These are phyloP conservation scores for Cercospora canescens DNA, from an alignment of 2,329 filamentous ascomycete species.

Conservation along the genomic window DNA sequence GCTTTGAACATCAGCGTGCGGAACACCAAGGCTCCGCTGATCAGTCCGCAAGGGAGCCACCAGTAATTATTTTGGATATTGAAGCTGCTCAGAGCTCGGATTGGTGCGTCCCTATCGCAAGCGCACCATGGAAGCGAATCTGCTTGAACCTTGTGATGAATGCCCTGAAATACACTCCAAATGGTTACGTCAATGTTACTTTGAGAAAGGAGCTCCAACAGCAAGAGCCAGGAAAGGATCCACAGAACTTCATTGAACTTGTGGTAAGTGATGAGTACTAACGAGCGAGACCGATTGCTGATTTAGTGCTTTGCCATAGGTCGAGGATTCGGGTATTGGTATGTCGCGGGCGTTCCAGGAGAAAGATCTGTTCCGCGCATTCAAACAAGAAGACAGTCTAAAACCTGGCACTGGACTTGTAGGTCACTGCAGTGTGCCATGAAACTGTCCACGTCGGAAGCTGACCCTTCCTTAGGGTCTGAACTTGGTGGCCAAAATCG, in stretches of 20 bases:
- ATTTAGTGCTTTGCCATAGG: background rate
- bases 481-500: background rate
- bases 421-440: background rate
- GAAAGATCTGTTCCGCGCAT: conserved; percentile 33
- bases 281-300: background rate
- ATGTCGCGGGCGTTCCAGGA: conserved; percentile 32
- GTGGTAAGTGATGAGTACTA: background rate
- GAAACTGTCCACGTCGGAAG: background rate
- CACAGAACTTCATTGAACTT: background rate
- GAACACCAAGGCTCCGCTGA: background rate
- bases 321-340: conserved; percentile 34
- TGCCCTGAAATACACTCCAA: conserved; percentile 48
- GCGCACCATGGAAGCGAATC: conserved; percentile 31
- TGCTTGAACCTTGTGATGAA: conserved; percentile 49
- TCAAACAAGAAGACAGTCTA: conserved; percentile 35
- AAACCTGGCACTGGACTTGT: conserved; percentile 33
- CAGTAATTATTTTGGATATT: background rate
- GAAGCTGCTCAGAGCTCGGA: background rate
- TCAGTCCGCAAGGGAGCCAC: background rate
- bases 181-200: conserved; percentile 9
- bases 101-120: background rate
- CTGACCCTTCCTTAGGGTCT: background rate
- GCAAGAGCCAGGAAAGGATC: background rate
- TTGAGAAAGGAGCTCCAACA: background rate
- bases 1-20: background rate